A percentile compares a stretch with the other conserved stretches of the same genome.
These are phyloP conservation scores for Immersiporthe knoxdaviesiana DNA, from an alignment of 2,329 filamentous ascomycete species.

Conservation along the genomic window DNA sequence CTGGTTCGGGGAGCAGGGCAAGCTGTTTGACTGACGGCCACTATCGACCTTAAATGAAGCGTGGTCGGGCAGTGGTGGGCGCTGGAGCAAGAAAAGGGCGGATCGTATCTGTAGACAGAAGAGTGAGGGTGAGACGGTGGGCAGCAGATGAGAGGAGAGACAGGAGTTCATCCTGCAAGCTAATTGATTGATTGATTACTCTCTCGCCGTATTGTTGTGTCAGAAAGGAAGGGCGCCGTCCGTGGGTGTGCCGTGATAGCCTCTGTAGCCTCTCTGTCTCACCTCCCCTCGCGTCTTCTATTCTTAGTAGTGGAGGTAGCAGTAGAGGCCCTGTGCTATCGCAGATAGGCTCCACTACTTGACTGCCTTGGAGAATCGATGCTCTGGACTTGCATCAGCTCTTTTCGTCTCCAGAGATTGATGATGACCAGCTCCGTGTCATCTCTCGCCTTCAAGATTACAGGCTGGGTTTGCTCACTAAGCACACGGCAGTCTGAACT, in stretches of 20 bases:
- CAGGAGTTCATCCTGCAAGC: background rate
- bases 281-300: background rate
- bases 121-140: background rate
- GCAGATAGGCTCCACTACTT: slow-evolving; percentile 1
- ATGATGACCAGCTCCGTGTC: background rate
- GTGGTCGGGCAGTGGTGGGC: background rate
- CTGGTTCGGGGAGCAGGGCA: background rate
- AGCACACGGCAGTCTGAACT: background rate
- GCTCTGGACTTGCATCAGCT: background rate
- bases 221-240: background rate
- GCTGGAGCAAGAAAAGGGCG: background rate
- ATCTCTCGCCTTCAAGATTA: background rate
- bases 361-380: background rate
- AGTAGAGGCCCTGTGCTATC: background rate
- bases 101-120: slow-evolving; percentile 5
- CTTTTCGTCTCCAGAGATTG: no score
- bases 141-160: background rate
- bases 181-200: background rate
- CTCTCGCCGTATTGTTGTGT: background rate
- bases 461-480: background rate
- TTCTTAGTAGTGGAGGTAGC: background rate
- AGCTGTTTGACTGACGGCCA: background rate
- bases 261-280: background rate
- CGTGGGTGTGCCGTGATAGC: background rate
- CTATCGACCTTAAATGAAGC: no score